Base-by-base conservation (phyloP, 2,329 filamentous ascomycete species). In the Sphaerulina populicola region DNA sequence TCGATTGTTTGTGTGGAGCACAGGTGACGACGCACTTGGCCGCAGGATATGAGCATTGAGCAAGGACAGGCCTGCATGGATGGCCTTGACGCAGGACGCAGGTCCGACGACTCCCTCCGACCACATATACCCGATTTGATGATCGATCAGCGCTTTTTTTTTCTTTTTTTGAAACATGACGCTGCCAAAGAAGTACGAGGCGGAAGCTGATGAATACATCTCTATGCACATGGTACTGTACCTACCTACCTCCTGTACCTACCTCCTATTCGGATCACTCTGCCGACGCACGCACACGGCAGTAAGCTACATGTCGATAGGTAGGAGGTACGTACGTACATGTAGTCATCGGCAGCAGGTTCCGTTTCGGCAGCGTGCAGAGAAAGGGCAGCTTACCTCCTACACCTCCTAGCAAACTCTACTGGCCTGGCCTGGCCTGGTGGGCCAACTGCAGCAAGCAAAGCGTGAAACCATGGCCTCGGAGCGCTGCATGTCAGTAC, bases 81-180 rank as follows among this genome's bases (percentile, higher is more conserved):
- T n/a, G n/a, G 18, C 18, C n/a, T n/a, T 18, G 14, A 40, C 42
- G 44, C 50, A 44, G 37, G 45, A 44, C 50, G 50, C 50, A 52
- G 44, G 50, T 47, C 49, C 49, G 18, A 36, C 15, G 8, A 15
- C 10, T 46, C 7, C 29, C 11, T 35, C n/a, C 27, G 47, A 44
- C 40, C 18, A 44, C 47, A 14, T 27, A 27, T 18, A 30, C 27
- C 39, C 47, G 41, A 50, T 44, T 31, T 23, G 9, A 14, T 33
- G 29, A n/a, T 35, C 12, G 14, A 35, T 35, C 29, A 44, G 23
- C 42, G 42, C 42, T 33, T 35, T n/a, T n/a, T n/a, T n/a, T n/a
- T n/a, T n/a, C n/a, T n/a, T n/a, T n/a, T n/a, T n/a, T 18, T 7
- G 15, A 40, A 41, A 41, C 39, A 41, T 27, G 23, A 27, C 23